These are phyloP conservation scores for Saturnispora saitoi DNA, from an alignment of 805 yeast genomes.

Conservation along the genomic window DNA sequence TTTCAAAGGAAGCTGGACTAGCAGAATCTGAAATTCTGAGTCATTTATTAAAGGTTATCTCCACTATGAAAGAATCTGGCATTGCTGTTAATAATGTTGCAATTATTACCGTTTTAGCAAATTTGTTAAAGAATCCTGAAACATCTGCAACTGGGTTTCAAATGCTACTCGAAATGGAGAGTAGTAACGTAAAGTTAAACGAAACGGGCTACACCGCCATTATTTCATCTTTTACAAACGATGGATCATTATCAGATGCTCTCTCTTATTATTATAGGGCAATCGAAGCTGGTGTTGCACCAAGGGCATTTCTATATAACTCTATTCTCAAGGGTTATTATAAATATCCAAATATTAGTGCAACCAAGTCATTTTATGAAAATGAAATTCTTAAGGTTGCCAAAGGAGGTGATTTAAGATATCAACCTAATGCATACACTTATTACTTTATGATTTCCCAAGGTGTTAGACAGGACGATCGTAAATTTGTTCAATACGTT, in stretches of 20 bases:
- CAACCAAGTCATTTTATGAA: constrained; percentile 35
- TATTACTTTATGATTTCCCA: constrained; percentile 38
- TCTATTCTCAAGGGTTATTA: constrained; percentile 43
- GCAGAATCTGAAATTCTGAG: constrained; percentile 29
- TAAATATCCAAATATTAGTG: constrained; percentile 23
- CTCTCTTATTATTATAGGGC: constrained; percentile 32
- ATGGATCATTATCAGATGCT: constrained; percentile 36
- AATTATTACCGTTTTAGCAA: constrained; percentile 44
- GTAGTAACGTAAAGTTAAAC: constrained; percentile 26
- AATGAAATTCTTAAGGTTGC: constrained; percentile 22
- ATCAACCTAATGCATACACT: constrained; percentile 40
- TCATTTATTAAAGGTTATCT: constrained; percentile 21
- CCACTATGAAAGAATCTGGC: constrained; percentile 32
- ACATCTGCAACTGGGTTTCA: constrained; percentile 44
- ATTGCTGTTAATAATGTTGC: constrained; percentile 37
- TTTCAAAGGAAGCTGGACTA: constrained; percentile 35
- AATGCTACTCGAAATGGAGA: constrained; percentile 36
- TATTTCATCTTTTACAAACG: constrained; percentile 38
- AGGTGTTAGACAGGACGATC: constrained; percentile 29
- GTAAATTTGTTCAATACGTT: constrained; percentile 27
- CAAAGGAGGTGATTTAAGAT: constrained; percentile 15
- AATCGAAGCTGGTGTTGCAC: constrained; percentile 26
- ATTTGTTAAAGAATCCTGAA: constrained; percentile 39
- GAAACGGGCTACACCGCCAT: constrained; percentile 37
- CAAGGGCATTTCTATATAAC: constrained; percentile 35